Base-by-base conservation (phyloP, 164 flowering plant genomes). In the Tetracentron sinense region DNA sequence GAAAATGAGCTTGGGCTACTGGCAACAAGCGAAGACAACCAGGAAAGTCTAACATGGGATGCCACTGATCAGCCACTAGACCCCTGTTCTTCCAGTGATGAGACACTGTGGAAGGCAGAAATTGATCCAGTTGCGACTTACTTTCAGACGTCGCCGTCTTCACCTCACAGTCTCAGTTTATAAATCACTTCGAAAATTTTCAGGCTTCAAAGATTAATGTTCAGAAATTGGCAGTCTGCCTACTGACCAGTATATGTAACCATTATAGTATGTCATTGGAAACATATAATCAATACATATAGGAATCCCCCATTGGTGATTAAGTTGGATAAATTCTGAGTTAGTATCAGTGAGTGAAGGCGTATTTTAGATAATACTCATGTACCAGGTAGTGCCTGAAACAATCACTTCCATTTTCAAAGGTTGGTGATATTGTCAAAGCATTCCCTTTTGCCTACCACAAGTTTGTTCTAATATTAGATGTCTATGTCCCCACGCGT, bases 1-100 rank as follows among this genome's bases (percentile, higher is more conserved):
- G 86, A 83, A 61, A 75, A 42, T 54, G 87, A 85, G 46, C 86
- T 85, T 48, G 87, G 78, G 57, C 60, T 81, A 6, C 70, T 61
- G 48, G 50, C 54, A 22, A 56, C 54, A 12, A 33, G 42, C 6
- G 46, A 61, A 15, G 26, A 62, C 2, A 23, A 20, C 12, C 38
- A 58, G 0, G 21, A 44, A 28, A 11, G 1, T 23, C 19, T 22
- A 26, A 25, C 64, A 42, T n/a, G n/a, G n/a, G 16, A 27, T 0
- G 25, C 29, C 19, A 29, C 6, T 23, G 17, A 29, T 42, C 46
- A 44, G 25, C 29, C 44, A n/a, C 47, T 38, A 25, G 23, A 31
- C 23, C 27, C 50, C 6, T 26, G 4, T 28, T 22, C 42, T 23
- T 52, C 50, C 42, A 29, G 12, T 28, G 51, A 67, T 25, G 22